Conservation (phyloP, 345 rosid genomes). For the Iberis pinnata region DNA sequence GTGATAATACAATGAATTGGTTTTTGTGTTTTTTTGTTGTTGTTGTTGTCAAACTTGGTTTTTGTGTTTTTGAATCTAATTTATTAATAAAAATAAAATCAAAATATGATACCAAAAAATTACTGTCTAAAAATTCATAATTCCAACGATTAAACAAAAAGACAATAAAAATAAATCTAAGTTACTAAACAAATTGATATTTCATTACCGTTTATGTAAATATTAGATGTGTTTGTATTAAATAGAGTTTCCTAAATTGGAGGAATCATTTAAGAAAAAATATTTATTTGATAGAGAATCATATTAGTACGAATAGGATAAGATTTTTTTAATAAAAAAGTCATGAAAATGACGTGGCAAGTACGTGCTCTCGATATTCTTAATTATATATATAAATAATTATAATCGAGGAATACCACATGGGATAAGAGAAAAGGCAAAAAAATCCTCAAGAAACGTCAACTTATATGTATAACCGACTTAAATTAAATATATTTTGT, state of each 20-base stretch:
- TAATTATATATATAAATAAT: neutral
- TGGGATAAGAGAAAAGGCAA: slow-evolving; percentile 10
- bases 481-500: neutral
- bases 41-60: too few species aligned
- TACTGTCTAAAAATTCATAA: too few species aligned
- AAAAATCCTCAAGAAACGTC: neutral
- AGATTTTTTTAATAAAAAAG: slow-evolving; percentile 13
- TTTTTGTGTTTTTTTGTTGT: too few species aligned
- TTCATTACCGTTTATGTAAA: neutral
- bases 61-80: too few species aligned
- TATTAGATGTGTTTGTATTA: too few species aligned
- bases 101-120: too few species aligned
- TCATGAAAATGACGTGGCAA: slow-evolving; percentile 32
- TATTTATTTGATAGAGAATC: slow-evolving; percentile 16
- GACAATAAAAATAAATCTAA: too few species aligned
- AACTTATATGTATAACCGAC: slow-evolving; percentile 8
- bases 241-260: neutral
- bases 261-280: neutral
- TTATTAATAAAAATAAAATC: too few species aligned
- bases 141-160: too few species aligned
- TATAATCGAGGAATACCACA: slow-evolving; percentile 26
- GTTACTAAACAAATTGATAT: neutral
- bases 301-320: slow-evolving; percentile 16
- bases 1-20: too few species aligned
- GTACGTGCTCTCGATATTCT: slow-evolving; percentile 27